Evolutionary conservation across 1,284 basidiomycete genomes (phyloP).

Genomic region (Gymnopus androsaceus): DNA sequence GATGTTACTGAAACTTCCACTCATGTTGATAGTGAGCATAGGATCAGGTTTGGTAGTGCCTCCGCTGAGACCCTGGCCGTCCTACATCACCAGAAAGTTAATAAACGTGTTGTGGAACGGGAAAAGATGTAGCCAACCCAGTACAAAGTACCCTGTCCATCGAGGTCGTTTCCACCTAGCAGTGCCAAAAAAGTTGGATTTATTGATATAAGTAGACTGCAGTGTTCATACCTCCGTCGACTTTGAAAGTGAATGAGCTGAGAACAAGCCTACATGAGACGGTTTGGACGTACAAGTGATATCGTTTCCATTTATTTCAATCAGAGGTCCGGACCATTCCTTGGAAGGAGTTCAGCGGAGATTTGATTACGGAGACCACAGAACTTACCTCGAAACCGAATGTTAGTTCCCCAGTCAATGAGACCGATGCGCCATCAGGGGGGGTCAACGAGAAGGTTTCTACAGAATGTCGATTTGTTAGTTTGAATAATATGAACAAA

Average conservation of each 20-base stretch:
- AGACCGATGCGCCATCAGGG: conserved; percentile 10
- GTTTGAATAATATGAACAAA: neutral
- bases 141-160: conserved; percentile 9
- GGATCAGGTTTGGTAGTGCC: conserved; percentile 11
- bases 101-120: no score
- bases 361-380: neutral
- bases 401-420: conserved; percentile 11
- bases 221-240: neutral
- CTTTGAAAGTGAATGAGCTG: no score
- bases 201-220: no score
- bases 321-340: conserved; percentile 13
- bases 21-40: conserved; percentile 7
- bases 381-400: conserved; percentile 9
- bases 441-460: conserved; percentile 12
- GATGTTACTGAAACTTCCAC: conserved; percentile 12
- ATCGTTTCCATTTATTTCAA: conserved; percentile 10
- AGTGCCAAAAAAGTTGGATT: no score
- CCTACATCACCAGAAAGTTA: neutral
- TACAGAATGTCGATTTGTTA: neutral
- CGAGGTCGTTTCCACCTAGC: conserved; percentile 5
- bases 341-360: conserved; percentile 20
- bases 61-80: conserved; percentile 9
- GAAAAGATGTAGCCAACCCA: conserved; percentile 9
- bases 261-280: neutral
- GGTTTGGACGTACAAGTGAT: conserved; percentile 10